A percentile compares a stretch with the other conserved stretches of the same genome.
phyloP scores from a whole-genome alignment of 176 grass and related monocot species.

The Panicum miliaceum region DNA sequence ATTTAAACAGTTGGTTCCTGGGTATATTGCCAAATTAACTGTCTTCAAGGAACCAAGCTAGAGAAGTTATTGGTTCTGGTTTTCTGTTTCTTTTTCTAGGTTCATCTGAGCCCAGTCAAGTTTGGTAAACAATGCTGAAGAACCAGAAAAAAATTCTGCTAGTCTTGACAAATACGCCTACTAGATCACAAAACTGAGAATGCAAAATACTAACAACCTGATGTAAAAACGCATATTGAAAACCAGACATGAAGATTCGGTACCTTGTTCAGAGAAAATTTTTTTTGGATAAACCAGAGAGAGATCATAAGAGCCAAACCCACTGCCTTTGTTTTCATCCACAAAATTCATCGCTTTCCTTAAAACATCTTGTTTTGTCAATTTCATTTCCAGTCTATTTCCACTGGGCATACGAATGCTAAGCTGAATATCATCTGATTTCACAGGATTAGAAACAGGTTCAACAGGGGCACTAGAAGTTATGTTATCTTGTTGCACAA shows the following conservation, averaged over 20 bases:
- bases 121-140: not conserved
- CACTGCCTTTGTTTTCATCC: conserved; percentile 61
- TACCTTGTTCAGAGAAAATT: conserved; percentile 84
- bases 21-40: not conserved
- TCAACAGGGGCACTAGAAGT: conserved; percentile 37
- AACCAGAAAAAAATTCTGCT: not conserved
- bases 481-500: conserved; percentile 42
- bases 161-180: not conserved
- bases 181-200: not conserved
- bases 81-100: not conserved
- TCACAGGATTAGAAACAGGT: conserved; percentile 40
- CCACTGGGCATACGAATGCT: conserved; percentile 85
- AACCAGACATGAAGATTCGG: conserved; percentile 14
- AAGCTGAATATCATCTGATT: conserved; percentile 70
- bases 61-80: not conserved
- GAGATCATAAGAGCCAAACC: conserved; percentile 67
- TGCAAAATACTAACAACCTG: not conserved
- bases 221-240: not conserved
- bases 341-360: conserved; percentile 78
- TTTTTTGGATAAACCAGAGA: conserved; percentile 90
- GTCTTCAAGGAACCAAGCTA: not conserved
- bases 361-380: conserved; percentile 67
- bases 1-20: not conserved
- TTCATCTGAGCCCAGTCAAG: not conserved
- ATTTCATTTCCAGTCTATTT: conserved; percentile 78